These are phyloP conservation scores for Trichoderma pleuroti DNA, from an alignment of 2,329 filamentous ascomycete species.

Conservation along the genomic window DNA sequence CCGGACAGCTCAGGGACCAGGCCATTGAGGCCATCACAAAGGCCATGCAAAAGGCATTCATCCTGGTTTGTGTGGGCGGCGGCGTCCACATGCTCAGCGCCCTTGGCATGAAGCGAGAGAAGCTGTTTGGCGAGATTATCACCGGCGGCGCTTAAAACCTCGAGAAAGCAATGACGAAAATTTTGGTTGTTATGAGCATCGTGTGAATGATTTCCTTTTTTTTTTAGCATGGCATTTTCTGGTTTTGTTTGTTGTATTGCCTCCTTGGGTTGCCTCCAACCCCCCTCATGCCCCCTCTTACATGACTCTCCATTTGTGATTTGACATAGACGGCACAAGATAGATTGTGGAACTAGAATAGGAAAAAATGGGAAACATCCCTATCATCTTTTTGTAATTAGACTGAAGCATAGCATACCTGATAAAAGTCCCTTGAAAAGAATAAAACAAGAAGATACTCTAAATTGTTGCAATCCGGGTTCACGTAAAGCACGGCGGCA, in stretches of 20 bases:
- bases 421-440: neutral
- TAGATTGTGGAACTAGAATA: neutral
- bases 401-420: neutral
- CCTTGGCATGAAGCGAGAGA: slow-evolving; percentile 19
- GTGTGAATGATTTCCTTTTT: neutral
- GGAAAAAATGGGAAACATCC: neutral
- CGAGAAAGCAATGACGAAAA: neutral
- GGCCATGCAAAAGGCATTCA: slow-evolving; percentile 16
- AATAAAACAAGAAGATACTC: neutral
- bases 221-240: neutral
- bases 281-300: neutral
- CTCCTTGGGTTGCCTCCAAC: neutral
- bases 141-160: neutral
- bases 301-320: neutral
- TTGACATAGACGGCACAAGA: neutral
- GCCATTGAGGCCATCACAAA: slow-evolving; percentile 17
- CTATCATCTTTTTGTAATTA: neutral
- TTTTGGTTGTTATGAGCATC: neutral
- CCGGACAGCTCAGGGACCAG: neutral
- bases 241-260: neutral
- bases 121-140: slow-evolving; percentile 19
- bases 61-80: slow-evolving; percentile 11
- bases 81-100: neutral
- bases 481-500: slow-evolving; percentile 13
- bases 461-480: neutral